Conservation (phyloP, 148 eudicot species). For the Persicaria tinctoria region DNA sequence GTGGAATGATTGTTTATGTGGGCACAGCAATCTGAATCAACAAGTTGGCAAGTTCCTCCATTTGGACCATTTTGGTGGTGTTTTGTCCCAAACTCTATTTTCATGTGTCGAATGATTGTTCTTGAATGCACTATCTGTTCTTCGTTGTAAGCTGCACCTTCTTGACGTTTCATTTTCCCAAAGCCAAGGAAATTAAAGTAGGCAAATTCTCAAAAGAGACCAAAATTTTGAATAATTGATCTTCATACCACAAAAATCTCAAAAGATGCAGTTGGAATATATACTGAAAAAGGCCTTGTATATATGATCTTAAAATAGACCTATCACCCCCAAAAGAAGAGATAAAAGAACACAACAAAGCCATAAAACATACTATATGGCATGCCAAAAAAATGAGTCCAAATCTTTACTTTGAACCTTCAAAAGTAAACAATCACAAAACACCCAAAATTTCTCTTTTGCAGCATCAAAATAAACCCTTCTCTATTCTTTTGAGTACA, state of each 20-base stretch:
- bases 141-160: too few relatives aligned
- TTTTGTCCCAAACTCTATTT: too few relatives aligned
- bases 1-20: too few relatives aligned
- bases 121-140: too few relatives aligned
- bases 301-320: background rate
- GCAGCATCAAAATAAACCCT: background rate
- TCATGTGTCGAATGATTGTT: too few relatives aligned
- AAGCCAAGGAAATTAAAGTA: background rate
- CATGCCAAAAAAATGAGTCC: slow-evolving; percentile 6
- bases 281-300: background rate
- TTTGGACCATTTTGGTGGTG: too few relatives aligned
- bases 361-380: background rate
- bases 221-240: background rate
- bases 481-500: background rate
- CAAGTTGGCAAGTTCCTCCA: too few relatives aligned
- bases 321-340: background rate
- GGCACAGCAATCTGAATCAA: too few relatives aligned
- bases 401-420: slow-evolving; percentile 2
- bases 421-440: background rate
- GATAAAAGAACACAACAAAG: background rate
- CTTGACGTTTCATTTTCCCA: background rate
- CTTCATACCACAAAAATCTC: background rate
- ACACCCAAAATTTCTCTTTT: background rate
- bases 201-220: background rate
- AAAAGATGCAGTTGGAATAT: slow-evolving; percentile 3